Conservation (phyloP, 2,329 filamentous ascomycete genomes). For the Helotiales sp. region DNA sequence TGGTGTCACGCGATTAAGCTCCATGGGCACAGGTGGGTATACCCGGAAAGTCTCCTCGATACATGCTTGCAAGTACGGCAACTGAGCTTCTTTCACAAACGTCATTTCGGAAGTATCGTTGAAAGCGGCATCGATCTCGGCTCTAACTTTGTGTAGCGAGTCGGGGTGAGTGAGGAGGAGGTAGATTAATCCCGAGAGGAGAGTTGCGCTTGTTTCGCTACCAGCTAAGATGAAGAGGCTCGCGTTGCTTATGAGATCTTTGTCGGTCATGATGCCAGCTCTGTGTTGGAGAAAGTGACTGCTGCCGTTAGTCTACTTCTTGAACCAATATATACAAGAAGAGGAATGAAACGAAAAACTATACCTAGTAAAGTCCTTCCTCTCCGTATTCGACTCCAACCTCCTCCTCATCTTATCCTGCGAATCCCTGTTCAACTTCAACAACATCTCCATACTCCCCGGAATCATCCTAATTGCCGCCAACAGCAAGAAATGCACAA, state of each 20-base stretch:
- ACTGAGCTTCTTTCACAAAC: constrained; percentile 37
- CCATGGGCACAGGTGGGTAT: constrained; percentile 41
- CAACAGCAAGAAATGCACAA: not conserved
- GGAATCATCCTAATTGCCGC: not conserved
- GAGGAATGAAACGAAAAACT: not conserved
- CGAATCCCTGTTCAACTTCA: not conserved
- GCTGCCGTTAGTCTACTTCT: not conserved
- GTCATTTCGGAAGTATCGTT: constrained; percentile 47
- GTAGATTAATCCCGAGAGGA: constrained; percentile 24
- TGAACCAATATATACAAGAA: not conserved
- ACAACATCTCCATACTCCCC: not conserved
- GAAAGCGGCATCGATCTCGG: constrained; percentile 50
- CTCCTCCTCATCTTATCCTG: constrained; percentile 4
- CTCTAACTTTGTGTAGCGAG: constrained; percentile 40
- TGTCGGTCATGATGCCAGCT: not conserved
- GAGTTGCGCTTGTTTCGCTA: constrained; percentile 29
- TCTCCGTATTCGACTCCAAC: not conserved
- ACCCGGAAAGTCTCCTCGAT: constrained; percentile 51
- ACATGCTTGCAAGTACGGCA: constrained; percentile 49
- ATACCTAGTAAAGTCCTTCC: constrained; percentile 13
- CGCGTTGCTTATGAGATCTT: constrained; percentile 2
- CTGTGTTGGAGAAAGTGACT: constrained; percentile 7
- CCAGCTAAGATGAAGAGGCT: constrained; percentile 27
- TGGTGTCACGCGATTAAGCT: constrained; percentile 23
- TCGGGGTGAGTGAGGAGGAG: constrained; percentile 42